Base-by-base conservation (phyloP, 1,284 basidiomycete genomes). In the Trichosporon sp. region DNA sequence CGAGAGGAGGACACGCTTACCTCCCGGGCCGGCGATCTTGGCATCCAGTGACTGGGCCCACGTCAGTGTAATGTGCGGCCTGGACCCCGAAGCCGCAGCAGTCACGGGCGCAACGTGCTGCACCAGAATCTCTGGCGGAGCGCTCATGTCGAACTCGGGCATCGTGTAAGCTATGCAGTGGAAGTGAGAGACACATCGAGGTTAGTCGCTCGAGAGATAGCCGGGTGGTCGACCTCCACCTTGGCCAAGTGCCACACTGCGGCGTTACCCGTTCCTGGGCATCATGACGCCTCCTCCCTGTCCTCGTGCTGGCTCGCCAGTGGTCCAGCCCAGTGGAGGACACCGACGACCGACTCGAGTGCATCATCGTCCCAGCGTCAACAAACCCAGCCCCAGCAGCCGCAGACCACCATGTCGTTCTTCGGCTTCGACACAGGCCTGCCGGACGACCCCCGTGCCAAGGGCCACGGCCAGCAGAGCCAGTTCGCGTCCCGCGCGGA, bases 1-100 rank as follows among this genome's bases (percentile, higher is more conserved):
- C 75, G 92, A 95, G 65, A 99, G 85, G 21, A 88, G 87, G 38
- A 99, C 87, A 81, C 95, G 93, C 73, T 85, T 85, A 7, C 92
- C 90, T 15, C 86, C 85, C 4, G 83, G 81, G 0, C 92, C 94
- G 0, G 93, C 93, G 71, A 98, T 96, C 82, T 94, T 95, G 34
- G 89, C 92, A 84, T 99, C 95, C 62, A 95, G 84, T 1, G 93
- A 96, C 80, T 98, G 95, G 1, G 96, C 96, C 83, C 95, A 99
- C 1, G 96, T 97, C 9, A 99, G 84, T 0, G 95, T 98, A 38
- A 88, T 83, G 67, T 81, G 77, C 4, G 82, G 80, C 51, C 75
- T 67, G 29, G 25, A 56, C 38, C 51, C n/a, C 27, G 65, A 62
- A 9, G 70, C 64, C 6, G 66, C 51, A 1, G 67, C 29, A 12